A percentile compares a stretch with the other conserved stretches of the same genome.
Conservation (phyloP, 495 filamentous ascomycete genomes). For the Xanthoparmelia taractica region DNA sequence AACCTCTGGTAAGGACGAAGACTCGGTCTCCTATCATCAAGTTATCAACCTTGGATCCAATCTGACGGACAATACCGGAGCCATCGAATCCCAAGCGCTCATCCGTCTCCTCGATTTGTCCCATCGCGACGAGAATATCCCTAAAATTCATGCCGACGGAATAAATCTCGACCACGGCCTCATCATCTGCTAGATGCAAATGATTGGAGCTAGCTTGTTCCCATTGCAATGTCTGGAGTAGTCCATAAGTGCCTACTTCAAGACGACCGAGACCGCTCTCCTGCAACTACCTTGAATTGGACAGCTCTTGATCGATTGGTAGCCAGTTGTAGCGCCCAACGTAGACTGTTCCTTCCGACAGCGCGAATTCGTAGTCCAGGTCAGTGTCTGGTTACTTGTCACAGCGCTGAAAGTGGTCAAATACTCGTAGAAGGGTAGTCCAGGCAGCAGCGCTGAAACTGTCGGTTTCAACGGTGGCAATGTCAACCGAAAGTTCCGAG, state of each 20-base stretch:
- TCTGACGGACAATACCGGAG: constrained; percentile 33
- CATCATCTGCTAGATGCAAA: neutral
- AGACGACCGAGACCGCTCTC: too few species aligned
- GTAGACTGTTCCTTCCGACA: constrained; percentile 12
- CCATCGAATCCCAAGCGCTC: constrained; percentile 37
- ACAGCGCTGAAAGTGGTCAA: too few species aligned
- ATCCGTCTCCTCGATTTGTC: constrained; percentile 30
- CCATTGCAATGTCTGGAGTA: constrained; percentile 8
- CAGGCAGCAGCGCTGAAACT: too few species aligned
- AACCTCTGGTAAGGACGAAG: too few species aligned
- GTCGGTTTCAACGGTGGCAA: constrained; percentile 24
- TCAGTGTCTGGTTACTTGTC: constrained; percentile 5
- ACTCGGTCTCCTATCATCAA: constrained; percentile 37
- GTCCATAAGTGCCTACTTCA: neutral
- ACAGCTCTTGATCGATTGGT: too few species aligned
- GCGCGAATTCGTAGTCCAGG: constrained; percentile 23
- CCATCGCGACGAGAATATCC: constrained; percentile 34
- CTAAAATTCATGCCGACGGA: constrained; percentile 2
- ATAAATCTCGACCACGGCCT: neutral
- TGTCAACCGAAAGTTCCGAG: constrained; percentile 18
- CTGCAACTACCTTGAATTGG: too few species aligned
- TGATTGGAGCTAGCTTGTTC: neutral
- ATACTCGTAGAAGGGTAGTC: too few species aligned
- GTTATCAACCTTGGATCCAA: constrained; percentile 32
- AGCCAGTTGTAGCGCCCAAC: constrained; percentile 21